Conservation (phyloP, 805 yeast genomes). For the Cyberlindnera misumaiensis region DNA sequence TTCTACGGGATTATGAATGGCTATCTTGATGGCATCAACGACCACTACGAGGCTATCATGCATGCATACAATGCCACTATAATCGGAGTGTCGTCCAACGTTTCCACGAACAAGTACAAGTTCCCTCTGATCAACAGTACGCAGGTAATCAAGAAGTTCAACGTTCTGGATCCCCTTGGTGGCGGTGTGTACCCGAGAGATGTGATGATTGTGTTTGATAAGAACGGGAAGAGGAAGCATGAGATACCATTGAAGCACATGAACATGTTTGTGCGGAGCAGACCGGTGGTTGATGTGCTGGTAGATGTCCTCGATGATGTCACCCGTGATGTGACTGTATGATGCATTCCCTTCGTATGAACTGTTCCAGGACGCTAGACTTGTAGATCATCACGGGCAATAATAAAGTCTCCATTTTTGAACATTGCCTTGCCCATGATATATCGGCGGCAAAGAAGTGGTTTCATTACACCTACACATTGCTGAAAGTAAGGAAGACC, state of each 20-base stretch:
- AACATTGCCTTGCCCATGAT: too few species aligned
- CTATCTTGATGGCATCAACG: constrained; percentile 10
- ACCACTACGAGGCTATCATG: constrained; percentile 1
- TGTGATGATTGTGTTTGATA: constrained; percentile 18
- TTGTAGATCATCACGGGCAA: too few species aligned
- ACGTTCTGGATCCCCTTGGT: constrained; percentile 23
- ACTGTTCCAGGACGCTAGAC: not conserved
- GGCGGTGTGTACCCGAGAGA: constrained; percentile 25
- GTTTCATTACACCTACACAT: too few species aligned
- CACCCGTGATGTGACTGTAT: constrained; percentile 1
- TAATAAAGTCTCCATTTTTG: too few species aligned
- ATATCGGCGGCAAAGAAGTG: too few species aligned
- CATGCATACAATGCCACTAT: constrained; percentile 8
- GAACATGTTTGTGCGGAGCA: constrained; percentile 6
- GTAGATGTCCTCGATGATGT: constrained; percentile 16
- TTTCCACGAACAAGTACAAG: constrained; percentile 6
- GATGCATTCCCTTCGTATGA: not conserved
- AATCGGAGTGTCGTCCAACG: constrained; percentile 17
- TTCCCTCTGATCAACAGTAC: constrained; percentile 18
- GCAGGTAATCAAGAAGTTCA: constrained; percentile 11
- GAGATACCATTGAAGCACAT: constrained; percentile 11
- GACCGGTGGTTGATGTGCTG: constrained; percentile 13
- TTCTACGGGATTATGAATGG: constrained; percentile 20
- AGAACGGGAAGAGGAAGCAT: constrained; percentile 10
- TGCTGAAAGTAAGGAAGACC: too few species aligned